phyloP scores from a whole-genome alignment of 805 yeast genomes.

The Wickerhamomyces canadensis region DNA sequence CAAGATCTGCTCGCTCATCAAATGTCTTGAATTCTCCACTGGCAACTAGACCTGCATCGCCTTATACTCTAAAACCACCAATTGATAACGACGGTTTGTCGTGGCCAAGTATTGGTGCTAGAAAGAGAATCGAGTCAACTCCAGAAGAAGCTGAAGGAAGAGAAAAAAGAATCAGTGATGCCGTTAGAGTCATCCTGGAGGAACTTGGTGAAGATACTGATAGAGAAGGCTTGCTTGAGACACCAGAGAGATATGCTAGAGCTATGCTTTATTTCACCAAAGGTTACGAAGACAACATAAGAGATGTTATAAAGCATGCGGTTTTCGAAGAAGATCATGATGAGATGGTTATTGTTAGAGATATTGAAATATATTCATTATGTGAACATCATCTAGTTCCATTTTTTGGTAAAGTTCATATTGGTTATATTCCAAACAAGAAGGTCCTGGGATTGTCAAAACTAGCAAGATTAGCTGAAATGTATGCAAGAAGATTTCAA shows the following conservation, averaged over 20 bases:
- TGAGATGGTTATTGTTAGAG: constrained; percentile 97
- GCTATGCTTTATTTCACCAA: constrained; percentile 95
- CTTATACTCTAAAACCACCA: constrained; percentile 78
- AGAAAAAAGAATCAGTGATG: constrained; percentile 73
- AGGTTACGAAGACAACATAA: constrained; percentile 92
- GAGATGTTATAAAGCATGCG: constrained; percentile 89
- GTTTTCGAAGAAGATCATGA: constrained; percentile 98
- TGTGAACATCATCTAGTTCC: constrained; percentile 99
- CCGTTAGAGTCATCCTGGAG: constrained; percentile 58
- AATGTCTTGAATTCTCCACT: constrained; percentile 44
- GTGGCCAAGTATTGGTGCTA: constrained; percentile 90
- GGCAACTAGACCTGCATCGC: constrained; percentile 74
- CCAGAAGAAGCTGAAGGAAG: constrained; percentile 61
- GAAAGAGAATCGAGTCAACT: constrained; percentile 64
- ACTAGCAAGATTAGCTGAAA: constrained; percentile 92
- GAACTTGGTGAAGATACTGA: constrained; percentile 90
- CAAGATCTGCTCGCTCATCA: background rate
- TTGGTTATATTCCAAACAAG: constrained; percentile 95
- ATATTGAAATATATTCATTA: constrained; percentile 84
- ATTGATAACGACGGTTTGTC: constrained; percentile 87
- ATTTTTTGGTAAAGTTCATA: constrained; percentile 93
- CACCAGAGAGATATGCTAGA: constrained; percentile 94
- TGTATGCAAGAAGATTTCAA: constrained; percentile 92
- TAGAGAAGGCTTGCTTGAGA: constrained; percentile 86
- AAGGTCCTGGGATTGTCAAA: constrained; percentile 89